Conservation (phyloP, 2,329 filamentous ascomycete species). For the Amesomyces nigricolor region DNA sequence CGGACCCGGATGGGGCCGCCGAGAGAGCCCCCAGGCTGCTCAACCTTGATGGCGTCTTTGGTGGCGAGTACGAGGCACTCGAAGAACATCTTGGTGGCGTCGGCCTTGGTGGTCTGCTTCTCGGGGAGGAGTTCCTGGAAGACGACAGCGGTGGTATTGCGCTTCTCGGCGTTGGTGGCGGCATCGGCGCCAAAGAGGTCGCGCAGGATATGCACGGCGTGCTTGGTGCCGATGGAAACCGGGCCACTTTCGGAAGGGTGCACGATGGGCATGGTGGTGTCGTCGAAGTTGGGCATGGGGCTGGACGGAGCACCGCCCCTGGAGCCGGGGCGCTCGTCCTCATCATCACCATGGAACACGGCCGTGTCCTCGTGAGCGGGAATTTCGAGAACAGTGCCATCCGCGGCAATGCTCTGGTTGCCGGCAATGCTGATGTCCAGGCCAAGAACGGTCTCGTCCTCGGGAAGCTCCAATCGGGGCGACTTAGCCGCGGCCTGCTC, state of each 20-base stretch:
- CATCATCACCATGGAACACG: slow-evolving; percentile 42
- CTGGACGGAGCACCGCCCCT: slow-evolving; percentile 40
- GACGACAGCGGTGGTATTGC: slow-evolving; percentile 69
- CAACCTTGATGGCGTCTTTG: slow-evolving; percentile 96
- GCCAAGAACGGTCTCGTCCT: slow-evolving; percentile 51
- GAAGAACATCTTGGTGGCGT: slow-evolving; percentile 99
- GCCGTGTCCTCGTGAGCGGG: slow-evolving; percentile 51
- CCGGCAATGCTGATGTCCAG: slow-evolving; percentile 46
- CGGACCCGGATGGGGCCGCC: slow-evolving; percentile 77
- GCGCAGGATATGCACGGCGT: slow-evolving; percentile 89
- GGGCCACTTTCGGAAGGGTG: slow-evolving; percentile 80
- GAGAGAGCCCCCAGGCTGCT: slow-evolving; percentile 67
- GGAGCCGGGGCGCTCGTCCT: slow-evolving; percentile 34
- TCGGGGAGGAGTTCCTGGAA: slow-evolving; percentile 92
- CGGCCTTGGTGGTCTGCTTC: slow-evolving; percentile 70
- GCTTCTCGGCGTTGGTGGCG: slow-evolving; percentile 62
- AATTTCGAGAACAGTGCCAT: slow-evolving; percentile 61
- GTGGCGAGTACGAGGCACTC: slow-evolving; percentile 92
- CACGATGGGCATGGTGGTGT: slow-evolving; percentile 67
- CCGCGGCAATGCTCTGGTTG: slow-evolving; percentile 48
- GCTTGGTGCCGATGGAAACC: slow-evolving; percentile 86
- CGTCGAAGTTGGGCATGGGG: slow-evolving; percentile 63
- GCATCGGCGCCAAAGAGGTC: slow-evolving; percentile 76
- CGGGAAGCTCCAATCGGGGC: slow-evolving; percentile 62
- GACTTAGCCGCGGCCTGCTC: slow-evolving; percentile 60